Conservation (phyloP, 2,329 filamentous ascomycete species). For the Colletotrichum shisoi region DNA sequence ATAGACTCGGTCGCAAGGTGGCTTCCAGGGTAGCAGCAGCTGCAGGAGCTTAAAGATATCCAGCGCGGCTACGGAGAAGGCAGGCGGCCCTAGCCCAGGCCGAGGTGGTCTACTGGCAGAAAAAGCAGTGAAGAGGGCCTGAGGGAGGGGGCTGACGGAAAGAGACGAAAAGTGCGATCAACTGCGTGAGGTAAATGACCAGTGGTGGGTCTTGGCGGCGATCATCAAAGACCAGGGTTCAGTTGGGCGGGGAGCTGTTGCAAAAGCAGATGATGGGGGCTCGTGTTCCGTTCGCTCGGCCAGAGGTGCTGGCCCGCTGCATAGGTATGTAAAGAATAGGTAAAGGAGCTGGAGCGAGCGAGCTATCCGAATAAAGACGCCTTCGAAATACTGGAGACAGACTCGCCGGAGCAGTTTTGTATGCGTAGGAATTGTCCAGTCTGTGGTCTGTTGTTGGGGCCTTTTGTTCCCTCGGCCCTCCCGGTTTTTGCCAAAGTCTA, state of each 20-base stretch:
- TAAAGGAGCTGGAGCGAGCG: neutral
- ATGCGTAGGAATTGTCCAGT: constrained; percentile 21
- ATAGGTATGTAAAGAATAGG: neutral
- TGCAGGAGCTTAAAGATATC: constrained; percentile 33
- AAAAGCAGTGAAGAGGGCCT: constrained; percentile 26
- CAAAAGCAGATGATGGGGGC: constrained; percentile 10
- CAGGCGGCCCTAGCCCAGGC: constrained; percentile 34
- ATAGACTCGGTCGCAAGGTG: constrained; percentile 13
- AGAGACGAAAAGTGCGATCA: constrained; percentile 34
- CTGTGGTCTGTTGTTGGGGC: constrained; percentile 28
- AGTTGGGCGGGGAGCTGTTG: constrained; percentile 7
- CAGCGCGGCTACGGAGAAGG: constrained; percentile 23
- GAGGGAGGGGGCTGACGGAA: constrained; percentile 25
- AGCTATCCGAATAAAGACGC: neutral
- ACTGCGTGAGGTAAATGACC: constrained; percentile 40
- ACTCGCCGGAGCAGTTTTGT: constrained; percentile 10
- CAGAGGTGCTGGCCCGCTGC: neutral
- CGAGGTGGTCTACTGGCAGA: neutral
- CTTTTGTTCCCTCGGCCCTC: constrained; percentile 11
- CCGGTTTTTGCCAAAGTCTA: constrained; percentile 20
- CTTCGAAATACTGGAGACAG: neutral
- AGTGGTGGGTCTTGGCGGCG: constrained; percentile 38
- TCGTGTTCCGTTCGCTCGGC: constrained; percentile 1
- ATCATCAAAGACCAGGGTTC: constrained; percentile 38
- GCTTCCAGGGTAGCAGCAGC: constrained; percentile 30